A percentile compares a stretch with the other conserved stretches of the same genome.
Evolutionary conservation across 345 rosid genomes (phyloP).

Genomic region (Xanthoceras sorbifolium): DNA sequence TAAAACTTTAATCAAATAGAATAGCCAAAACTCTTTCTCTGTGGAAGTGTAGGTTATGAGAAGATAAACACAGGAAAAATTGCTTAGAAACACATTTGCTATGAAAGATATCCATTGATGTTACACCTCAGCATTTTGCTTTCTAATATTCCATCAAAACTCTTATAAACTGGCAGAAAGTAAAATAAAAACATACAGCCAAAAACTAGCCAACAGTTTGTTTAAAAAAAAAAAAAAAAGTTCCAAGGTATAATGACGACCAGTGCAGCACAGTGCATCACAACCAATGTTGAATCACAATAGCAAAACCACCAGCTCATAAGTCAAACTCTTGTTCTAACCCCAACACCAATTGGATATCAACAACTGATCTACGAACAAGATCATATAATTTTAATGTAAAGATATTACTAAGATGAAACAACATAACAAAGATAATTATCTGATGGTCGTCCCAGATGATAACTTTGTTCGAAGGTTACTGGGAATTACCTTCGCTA

Average conservation of each 20-base stretch:
- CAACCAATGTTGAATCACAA: background rate
- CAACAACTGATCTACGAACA: background rate
- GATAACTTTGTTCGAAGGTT: slow-evolving; percentile 78
- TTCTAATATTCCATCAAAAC: background rate
- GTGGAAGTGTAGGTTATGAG: background rate
- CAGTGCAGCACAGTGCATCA: background rate
- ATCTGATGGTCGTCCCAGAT: slow-evolving; percentile 91
- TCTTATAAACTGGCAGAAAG: background rate
- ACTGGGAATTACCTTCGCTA: slow-evolving; percentile 63
- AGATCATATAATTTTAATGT: background rate
- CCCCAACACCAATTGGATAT: background rate
- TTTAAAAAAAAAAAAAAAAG: no score
- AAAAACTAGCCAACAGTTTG: background rate
- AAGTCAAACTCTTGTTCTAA: background rate
- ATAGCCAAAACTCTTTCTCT: no score
- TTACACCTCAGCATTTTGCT: background rate
- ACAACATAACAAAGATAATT: background rate
- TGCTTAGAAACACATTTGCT: background rate
- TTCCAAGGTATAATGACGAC: background rate
- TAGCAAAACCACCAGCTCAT: background rate
- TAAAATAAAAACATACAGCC: background rate
- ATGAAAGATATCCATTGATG: background rate
- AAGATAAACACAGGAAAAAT: background rate
- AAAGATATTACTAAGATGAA: background rate
- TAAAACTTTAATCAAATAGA: no score